Base-by-base conservation (phyloP, 495 filamentous ascomycete species). In the Hyaloscypha variabilis region DNA sequence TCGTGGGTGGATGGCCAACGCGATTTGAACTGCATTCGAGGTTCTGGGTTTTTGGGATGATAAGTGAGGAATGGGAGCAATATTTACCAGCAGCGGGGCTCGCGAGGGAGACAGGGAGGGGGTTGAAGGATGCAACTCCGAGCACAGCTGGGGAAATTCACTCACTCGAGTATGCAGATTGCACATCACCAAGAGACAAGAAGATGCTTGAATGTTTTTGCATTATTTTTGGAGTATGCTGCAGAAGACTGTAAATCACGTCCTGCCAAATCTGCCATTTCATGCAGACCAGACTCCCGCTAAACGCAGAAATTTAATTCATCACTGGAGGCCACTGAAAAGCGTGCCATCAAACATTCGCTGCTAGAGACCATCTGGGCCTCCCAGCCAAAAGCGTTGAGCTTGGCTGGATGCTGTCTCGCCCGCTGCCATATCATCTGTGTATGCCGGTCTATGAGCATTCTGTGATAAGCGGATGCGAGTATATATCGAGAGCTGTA, bases 291-390 rank as follows among this genome's bases (percentile, higher is more conserved):
- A 26, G 49, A 34, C 59, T 26, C 59, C 59, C 59, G 59, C 59
- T 62, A 62, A 52, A 52, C 3, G 23, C 59, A 62, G 46, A 62
- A 62, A 50, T 46, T 25, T 26, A 62, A 51, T n/a, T n/a, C 13
- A 4, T 34, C 39, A 17, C 39, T 50, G 13, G 59, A 50, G 59
- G 59, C 42, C 42, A 29, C 59, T 34, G 17, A 52, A 62, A 23
- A 62, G 59, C 4, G 29, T 51, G 17, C 59, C 59, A 62, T 62
- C 59, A 62, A 50, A 50, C 39, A 62, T 30, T 52, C 39, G 21
- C 25, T 23, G 25, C 56, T 28, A 11, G 10, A 23, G 24, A 34
- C 46, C 6, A 50, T 50, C 42, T 29, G 39, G 59, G 26, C 31
- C 42, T 62, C 46, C 31, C n/a, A 26, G 42, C 39, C 25, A 29